Conservation (phyloP, 257 asterid species). For the Nicotiana knightiana region DNA sequence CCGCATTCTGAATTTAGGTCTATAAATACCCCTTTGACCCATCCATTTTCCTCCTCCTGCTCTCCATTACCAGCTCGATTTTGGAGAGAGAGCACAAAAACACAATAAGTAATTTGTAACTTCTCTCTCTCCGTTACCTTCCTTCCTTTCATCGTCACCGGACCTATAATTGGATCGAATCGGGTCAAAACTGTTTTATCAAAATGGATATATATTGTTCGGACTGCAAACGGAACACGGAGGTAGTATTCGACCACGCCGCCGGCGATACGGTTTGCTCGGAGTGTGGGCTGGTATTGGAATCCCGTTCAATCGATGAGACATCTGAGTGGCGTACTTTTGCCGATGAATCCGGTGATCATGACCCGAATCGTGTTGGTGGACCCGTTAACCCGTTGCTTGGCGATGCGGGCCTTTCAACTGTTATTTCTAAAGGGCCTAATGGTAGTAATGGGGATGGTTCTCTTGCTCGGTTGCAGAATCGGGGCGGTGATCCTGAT, state of each 20-base stretch:
- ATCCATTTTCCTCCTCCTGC: neutral
- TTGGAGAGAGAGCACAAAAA: neutral
- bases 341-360: slow-evolving; percentile 91
- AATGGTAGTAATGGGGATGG: slow-evolving; percentile 50
- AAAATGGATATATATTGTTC: slow-evolving; percentile 55
- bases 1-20: neutral
- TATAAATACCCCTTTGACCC: slow-evolving; percentile 2
- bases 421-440: slow-evolving; percentile 64
- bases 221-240: slow-evolving; percentile 91
- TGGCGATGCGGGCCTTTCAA: slow-evolving; percentile 63
- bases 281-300: slow-evolving; percentile 96
- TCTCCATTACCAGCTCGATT: neutral
- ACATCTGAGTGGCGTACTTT: slow-evolving; percentile 91
- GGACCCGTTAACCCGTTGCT: slow-evolving; percentile 87
- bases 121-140: neutral
- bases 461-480: slow-evolving; percentile 72
- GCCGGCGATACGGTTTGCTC: slow-evolving; percentile 98
- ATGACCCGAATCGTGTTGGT: slow-evolving; percentile 91
- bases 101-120: neutral
- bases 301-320: slow-evolving; percentile 83
- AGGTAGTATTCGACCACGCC: slow-evolving; percentile 85
- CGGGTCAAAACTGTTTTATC: no score
- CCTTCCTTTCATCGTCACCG: neutral
- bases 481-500: slow-evolving; percentile 91
- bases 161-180: neutral